phyloP scores from a whole-genome alignment of 2,329 filamentous ascomycete species.

The Pseudogymnoascus sp. region DNA sequence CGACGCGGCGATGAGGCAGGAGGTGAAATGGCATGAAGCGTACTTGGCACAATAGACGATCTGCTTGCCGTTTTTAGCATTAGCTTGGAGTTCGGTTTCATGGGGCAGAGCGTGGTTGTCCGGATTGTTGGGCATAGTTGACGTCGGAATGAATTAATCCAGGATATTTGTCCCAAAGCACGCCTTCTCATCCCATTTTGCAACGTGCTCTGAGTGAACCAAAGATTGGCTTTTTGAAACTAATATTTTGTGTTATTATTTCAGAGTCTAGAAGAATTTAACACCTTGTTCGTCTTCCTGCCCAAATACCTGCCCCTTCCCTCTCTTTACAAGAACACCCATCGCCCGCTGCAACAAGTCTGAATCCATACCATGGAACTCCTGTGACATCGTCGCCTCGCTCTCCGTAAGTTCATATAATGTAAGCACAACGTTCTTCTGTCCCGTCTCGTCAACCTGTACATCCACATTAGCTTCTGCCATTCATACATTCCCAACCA shows the following conservation, averaged over 20 bases:
- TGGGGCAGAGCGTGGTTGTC: neutral
- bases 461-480: neutral
- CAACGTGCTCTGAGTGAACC: neutral
- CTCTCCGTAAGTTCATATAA: constrained; percentile 86
- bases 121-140: neutral
- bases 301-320: constrained; percentile 90
- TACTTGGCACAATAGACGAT: constrained; percentile 36
- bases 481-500: neutral
- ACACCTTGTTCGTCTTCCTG: constrained; percentile 81
- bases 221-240: neutral
- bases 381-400: constrained; percentile 65
- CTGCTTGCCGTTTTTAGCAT: neutral
- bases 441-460: constrained; percentile 68
- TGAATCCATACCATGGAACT: constrained; percentile 81
- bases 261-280: constrained; percentile 71
- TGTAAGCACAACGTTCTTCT: constrained; percentile 82
- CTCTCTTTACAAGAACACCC: constrained; percentile 73
- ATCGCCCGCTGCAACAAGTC: constrained; percentile 74
- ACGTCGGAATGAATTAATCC: neutral
- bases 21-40: constrained; percentile 57
- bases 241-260: neutral
- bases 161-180: neutral
- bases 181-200: neutral
- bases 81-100: constrained; percentile 6
- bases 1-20: constrained; percentile 80